Conservation (phyloP, 1,284 basidiomycete species). For the Cryptococcus jaspeensis region DNA sequence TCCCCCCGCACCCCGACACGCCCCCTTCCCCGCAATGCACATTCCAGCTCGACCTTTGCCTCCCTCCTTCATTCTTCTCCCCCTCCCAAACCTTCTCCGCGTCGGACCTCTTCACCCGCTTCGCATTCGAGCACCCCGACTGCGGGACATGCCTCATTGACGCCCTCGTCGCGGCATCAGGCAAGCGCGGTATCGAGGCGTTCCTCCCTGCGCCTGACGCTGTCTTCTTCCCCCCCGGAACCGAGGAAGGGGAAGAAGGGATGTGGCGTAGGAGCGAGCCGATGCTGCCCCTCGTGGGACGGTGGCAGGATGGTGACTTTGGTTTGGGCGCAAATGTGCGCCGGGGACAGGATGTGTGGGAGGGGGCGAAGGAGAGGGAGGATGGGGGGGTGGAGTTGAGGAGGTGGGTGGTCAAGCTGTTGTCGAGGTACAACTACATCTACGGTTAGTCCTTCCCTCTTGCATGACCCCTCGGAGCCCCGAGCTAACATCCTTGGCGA, state of each 20-base stretch:
- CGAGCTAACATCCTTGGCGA: too few relatives aligned
- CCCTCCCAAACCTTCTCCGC: constrained; percentile 15
- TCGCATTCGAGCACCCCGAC: constrained; percentile 37
- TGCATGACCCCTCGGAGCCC: too few relatives aligned
- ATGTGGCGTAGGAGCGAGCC: constrained; percentile 24
- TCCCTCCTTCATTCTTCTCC: constrained; percentile 27
- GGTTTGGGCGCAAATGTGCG: constrained; percentile 24
- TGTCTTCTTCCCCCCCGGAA: constrained; percentile 12
- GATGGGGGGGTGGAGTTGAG: constrained; percentile 30
- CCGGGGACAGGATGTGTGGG: constrained; percentile 37
- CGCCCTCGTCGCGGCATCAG: constrained; percentile 39
- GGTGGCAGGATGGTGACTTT: constrained; percentile 29
- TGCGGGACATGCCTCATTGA: constrained; percentile 51
- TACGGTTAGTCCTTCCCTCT: constrained; percentile 31
- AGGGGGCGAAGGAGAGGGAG: constrained; percentile 11
- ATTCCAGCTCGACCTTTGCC: constrained; percentile 32
- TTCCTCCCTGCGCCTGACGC: constrained; percentile 38
- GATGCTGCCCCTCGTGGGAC: constrained; percentile 27
- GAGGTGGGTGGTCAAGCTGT: constrained; percentile 39
- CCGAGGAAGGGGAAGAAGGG: neutral
- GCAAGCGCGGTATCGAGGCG: constrained; percentile 41
- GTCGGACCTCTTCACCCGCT: constrained; percentile 32
- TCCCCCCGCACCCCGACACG: constrained; percentile 15
- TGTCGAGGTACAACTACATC: constrained; percentile 42
- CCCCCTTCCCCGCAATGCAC: constrained; percentile 18